Evolutionary conservation across 2,329 filamentous ascomycete species (phyloP).

Genomic region (Sarocladium brachiariae): DNA sequence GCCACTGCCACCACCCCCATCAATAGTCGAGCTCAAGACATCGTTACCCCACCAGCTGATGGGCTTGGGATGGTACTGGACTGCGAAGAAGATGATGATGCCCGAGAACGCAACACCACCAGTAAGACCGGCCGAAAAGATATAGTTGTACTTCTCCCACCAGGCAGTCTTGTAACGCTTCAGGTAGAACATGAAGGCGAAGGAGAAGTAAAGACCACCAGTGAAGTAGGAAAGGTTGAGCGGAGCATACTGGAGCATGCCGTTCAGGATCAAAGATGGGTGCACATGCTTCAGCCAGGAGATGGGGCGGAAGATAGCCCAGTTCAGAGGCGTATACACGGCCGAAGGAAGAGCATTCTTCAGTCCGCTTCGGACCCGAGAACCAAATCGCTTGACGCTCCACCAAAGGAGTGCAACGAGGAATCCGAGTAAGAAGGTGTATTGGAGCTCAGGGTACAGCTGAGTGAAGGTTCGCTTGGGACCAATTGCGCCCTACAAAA

Average conservation of each 20-base stretch:
- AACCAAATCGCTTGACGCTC: constrained; percentile 62
- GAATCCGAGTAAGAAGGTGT: constrained; percentile 35
- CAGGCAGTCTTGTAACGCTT: constrained; percentile 30
- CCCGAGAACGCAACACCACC: constrained; percentile 33
- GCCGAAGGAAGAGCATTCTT: constrained; percentile 8
- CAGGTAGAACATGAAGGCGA: constrained; percentile 37
- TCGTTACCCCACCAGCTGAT: constrained; percentile 37
- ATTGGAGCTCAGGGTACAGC: constrained; percentile 35
- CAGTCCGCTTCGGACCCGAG: constrained; percentile 6
- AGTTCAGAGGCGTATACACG: constrained; percentile 14
- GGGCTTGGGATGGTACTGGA: constrained; percentile 28
- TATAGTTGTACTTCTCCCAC: constrained; percentile 41
- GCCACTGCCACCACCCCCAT: constrained; percentile 11
- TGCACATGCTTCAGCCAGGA: constrained; percentile 30
- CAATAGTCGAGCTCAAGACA: constrained; percentile 14
- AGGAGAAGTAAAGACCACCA: constrained; percentile 31
- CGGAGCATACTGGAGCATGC: constrained; percentile 35
- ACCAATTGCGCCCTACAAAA: constrained; percentile 16
- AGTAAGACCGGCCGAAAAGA: constrained; percentile 32
- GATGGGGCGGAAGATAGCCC: constrained; percentile 7
- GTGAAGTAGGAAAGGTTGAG: constrained; percentile 37
- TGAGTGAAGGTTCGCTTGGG: constrained; percentile 30
- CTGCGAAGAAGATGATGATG: constrained; percentile 35
- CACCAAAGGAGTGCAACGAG: constrained; percentile 29
- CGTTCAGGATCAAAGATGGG: constrained; percentile 33